A percentile compares a stretch with the other conserved stretches of the same genome.
Conservation (phyloP, 2,329 filamentous ascomycete genomes). For the Sporothrix globosa region DNA sequence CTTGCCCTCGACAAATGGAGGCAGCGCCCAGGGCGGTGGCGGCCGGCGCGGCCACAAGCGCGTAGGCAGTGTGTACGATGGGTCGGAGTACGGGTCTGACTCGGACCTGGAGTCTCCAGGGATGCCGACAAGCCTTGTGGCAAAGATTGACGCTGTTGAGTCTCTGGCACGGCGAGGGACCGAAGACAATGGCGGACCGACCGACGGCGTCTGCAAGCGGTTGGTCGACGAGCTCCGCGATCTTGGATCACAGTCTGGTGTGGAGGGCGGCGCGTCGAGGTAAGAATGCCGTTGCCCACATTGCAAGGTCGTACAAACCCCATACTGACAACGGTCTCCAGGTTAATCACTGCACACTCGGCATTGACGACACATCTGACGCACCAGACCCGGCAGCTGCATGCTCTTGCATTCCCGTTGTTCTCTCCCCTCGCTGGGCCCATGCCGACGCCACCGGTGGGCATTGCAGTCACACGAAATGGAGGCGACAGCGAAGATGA, state of each 20-base stretch:
- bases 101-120: constrained; percentile 71
- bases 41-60: constrained; percentile 51
- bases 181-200: constrained; percentile 66
- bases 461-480: constrained; percentile 15
- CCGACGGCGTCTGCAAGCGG: constrained; percentile 68
- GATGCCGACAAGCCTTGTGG: constrained; percentile 67
- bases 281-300: constrained; percentile 40
- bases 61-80: constrained; percentile 65
- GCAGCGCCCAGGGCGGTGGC: constrained; percentile 32
- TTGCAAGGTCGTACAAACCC: neutral
- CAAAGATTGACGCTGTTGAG: constrained; percentile 73
- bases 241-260: constrained; percentile 70
- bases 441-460: constrained; percentile 42
- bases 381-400: constrained; percentile 75
- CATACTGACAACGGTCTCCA: constrained; percentile 43
- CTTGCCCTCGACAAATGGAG: constrained; percentile 50
- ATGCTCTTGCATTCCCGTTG: constrained; percentile 71
- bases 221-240: constrained; percentile 71
- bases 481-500: constrained; percentile 21
- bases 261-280: constrained; percentile 74
- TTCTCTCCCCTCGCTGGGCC: constrained; percentile 69
- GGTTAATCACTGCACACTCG: constrained; percentile 74
- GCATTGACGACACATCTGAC: constrained; percentile 73
- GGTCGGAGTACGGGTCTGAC: constrained; percentile 74
- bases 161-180: constrained; percentile 67